Base-by-base conservation (phyloP, 2,329 filamentous ascomycete genomes). In the Talaromyces verruculosus region DNA sequence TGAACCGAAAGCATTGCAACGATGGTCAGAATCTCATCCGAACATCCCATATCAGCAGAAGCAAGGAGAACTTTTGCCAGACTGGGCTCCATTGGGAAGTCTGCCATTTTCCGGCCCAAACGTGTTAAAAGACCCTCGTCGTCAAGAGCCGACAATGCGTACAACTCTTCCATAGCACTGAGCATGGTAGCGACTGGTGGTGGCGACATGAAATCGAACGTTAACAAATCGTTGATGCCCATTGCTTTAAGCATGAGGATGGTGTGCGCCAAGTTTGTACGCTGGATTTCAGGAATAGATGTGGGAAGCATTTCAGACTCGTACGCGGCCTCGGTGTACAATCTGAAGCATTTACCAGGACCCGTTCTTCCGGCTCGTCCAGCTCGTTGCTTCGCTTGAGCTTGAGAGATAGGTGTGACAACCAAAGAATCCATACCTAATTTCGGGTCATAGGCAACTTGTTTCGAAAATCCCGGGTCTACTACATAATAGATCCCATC, bases 161-260 rank as follows among this genome's bases (percentile, higher is more conserved):
- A 99, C 0, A 99, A 84, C 75, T 98, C 95, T 79, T 99, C 96
- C 3, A 99, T 83, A 0, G 95, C 95, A 60, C 93, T 96, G 69
- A 99, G 85, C 92, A 98, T 97, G 13, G 95, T 98, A 73, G 98
- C 97, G 35, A 95, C 95, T 0, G 95, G 95, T 0, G 95, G 95
- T 0, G 95, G 93, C 73, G 99, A 95, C 94, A 99, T 98, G 73
- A 99, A 99, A 79, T 98, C 94, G 73, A 99, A 99, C 75, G 96
- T 93, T 13, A 99, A 84, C 1, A 99, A 83, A 75, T 99, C 95
- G 74, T 99, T 98, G 78, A 99, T 98, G 2, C 96, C 95, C 93
- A 99, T 98, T 0, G 95, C 95, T 77, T 99, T 99, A 61, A 99
- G 86, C 91, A 97, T 97, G 57, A 99, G 85, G 77, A 99, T 98